Conservation (phyloP, 106 monocot genomes). For the Amphibolis antarctica region DNA sequence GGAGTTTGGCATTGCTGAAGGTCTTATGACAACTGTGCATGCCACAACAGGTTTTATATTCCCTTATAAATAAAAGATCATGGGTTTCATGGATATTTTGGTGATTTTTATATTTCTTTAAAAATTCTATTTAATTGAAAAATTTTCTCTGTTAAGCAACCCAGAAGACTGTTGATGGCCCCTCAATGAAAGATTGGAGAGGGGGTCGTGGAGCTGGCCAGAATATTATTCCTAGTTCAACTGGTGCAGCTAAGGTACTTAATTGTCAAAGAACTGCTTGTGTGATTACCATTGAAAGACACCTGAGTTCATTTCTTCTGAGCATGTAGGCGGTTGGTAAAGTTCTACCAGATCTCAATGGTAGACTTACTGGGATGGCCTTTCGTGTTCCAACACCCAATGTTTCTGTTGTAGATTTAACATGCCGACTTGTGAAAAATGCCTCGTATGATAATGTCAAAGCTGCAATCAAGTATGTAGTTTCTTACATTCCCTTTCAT, state of each 20-base stretch:
- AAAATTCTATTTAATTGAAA: neutral
- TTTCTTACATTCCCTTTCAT: neutral
- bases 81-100: neutral
- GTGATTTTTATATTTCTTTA: neutral
- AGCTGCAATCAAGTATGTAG: constrained; percentile 70
- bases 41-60: constrained; percentile 71
- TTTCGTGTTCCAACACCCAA: constrained; percentile 95
- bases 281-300: neutral
- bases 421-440: constrained; percentile 79
- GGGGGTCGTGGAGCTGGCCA: constrained; percentile 95
- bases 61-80: neutral
- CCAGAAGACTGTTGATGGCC: constrained; percentile 97
- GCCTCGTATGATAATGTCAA: constrained; percentile 95
- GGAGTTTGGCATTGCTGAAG: constrained; percentile 94
- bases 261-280: neutral
- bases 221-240: constrained; percentile 97
- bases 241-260: constrained; percentile 89
- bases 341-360: constrained; percentile 88
- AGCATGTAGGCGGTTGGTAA: constrained; percentile 78
- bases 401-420: constrained; percentile 94
- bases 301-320: neutral
- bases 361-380: constrained; percentile 96
- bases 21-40: constrained; percentile 98
- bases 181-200: constrained; percentile 98
- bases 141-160: constrained; percentile 45